Base-by-base conservation (phyloP, 2,329 filamentous ascomycete genomes). In the Scolecobasidium constrictum region DNA sequence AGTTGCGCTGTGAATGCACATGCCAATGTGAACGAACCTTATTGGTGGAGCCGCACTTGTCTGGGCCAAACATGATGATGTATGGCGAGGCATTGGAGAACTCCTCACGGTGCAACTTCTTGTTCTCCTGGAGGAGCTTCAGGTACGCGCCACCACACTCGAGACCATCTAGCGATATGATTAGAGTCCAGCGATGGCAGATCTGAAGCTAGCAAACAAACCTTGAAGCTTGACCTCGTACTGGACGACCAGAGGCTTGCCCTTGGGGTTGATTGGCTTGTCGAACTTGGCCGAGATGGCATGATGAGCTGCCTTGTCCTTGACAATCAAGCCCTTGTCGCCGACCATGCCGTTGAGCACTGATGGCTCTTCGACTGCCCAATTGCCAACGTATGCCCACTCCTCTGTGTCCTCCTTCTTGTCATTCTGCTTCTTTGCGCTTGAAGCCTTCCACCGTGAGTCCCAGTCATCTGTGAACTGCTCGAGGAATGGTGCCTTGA, bases 181-280 rank as follows among this genome's bases (percentile, higher is more conserved):
- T 50, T 43, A 48, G 56, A 57, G 54, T 64, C 65, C 52, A 57
- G 56, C 46, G 43, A 45, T 28, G 5, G 16, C 19, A 33, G 16
- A 5, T 17, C 9, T 6, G 35, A 22, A 33, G 20, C 16, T 15
- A 45, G 49, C 9, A 15, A 40, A 74, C 83, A 68, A 75, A 93
- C 86, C 86, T 71, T 98, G 92, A 52, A 95, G 84, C 78, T 98
- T 98, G 62, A 96, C 92, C 66, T 98, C 92, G 63, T 98, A 98
- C 69, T 98, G 92, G 42, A 98, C 86, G 53, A 98, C 92, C 40
- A 98, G 77, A 47, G 86, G 84, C 75, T 98, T 94, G 69, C 77
- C 87, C 78, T 90, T 96, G 78, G 93, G 92, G 69, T 95, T 83
- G 59, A 98, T 84, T 68, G 85, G 83, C 75, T 93, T 87, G 63